Evolutionary conservation across 441 rosid genomes (phyloP).

Genomic region (Cnidoscolus chayamansa): DNA sequence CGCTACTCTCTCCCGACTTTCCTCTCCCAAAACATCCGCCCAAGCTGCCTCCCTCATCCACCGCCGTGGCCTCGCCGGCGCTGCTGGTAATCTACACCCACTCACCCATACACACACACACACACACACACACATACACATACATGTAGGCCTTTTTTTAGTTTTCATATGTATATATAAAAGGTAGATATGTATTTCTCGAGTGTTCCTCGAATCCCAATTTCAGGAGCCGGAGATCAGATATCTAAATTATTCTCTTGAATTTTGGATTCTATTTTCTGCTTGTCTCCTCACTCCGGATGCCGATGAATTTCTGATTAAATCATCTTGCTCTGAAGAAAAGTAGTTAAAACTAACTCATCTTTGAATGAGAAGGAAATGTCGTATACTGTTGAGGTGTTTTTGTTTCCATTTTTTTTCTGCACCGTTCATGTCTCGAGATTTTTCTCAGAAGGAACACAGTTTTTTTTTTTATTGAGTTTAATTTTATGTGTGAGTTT

Average conservation of each 20-base stretch:
- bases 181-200: background rate
- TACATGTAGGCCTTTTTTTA: background rate
- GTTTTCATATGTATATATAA: background rate
- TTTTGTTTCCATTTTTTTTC: too few relatives aligned
- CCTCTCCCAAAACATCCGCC: slow-evolving; percentile 34
- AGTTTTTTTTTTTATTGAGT: too few relatives aligned
- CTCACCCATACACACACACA: background rate
- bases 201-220: background rate
- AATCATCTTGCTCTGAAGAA: background rate
- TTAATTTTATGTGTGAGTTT: background rate
- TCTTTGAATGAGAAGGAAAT: background rate
- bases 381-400: background rate
- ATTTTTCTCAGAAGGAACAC: too few relatives aligned
- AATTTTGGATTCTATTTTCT: background rate
- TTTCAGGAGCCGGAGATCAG: background rate
- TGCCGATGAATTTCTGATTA: background rate
- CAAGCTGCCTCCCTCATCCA: slow-evolving; percentile 47
- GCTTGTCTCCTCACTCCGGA: background rate
- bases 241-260: background rate
- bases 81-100: slow-evolving; percentile 50
- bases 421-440: too few relatives aligned
- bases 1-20: slow-evolving; percentile 39
- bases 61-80: slow-evolving; percentile 80
- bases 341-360: background rate
- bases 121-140: background rate